Evolutionary conservation across 176 grass and related monocot genomes (phyloP).

Genomic region (maize (Zea mays)): Zm-B73-REFERENCE-NAM-5.0 NC_050101.1:176765001-176765500

Average conservation of each 20-base stretch:
- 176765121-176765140: not conserved
- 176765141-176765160: not conserved
- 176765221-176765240: not conserved
- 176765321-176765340: not conserved
- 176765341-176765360: slow-evolving; percentile 7
- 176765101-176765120: not conserved
- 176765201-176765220: not conserved
- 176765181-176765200: not conserved
- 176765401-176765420: not conserved
- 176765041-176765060: not conserved
- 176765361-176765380: not conserved
- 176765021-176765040: slow-evolving; percentile 13
- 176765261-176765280: not conserved
- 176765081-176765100: not conserved
- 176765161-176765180: slow-evolving; percentile 14
- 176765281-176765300: not conserved
- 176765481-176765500: slow-evolving; percentile 16
- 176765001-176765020: not conserved
- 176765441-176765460: not conserved
- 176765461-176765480: slow-evolving; percentile 10
- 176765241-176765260: not conserved
- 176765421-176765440: not conserved
- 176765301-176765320: not conserved
- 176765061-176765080: not conserved
- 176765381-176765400: not conserved